phyloP scores from a whole-genome alignment of 176 grass and related monocot species.

The Bonia amplexicaulis region DNA sequence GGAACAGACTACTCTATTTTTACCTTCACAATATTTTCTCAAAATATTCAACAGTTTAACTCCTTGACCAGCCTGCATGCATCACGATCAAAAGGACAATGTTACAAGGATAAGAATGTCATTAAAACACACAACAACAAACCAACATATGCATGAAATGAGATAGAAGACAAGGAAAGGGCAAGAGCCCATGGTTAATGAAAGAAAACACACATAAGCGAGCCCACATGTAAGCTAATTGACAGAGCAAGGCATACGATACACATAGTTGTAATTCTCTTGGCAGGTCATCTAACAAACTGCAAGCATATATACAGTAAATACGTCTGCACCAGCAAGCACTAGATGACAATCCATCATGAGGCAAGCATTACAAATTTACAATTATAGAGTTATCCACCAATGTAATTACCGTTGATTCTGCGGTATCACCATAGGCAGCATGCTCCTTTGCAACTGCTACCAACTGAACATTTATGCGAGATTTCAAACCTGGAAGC shows the following conservation, averaged over 20 bases:
- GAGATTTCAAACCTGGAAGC: slow-evolving; percentile 87
- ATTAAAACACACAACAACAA: slow-evolving; percentile 2
- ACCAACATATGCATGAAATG: neutral
- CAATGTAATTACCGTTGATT: slow-evolving; percentile 58
- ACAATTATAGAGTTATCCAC: neutral
- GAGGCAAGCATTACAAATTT: slow-evolving; percentile 14
- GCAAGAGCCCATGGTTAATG: neutral
- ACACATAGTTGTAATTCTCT: neutral
- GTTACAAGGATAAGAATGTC: neutral
- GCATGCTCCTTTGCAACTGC: slow-evolving; percentile 85
- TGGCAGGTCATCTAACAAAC: slow-evolving; percentile 13
- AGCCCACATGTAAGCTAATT: neutral
- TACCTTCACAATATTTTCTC: slow-evolving; percentile 98
- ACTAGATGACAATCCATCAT: slow-evolving; percentile 4
- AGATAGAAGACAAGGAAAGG: slow-evolving; percentile 13
- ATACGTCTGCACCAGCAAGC: neutral
- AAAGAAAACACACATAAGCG: neutral
- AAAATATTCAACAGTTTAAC: slow-evolving; percentile 86
- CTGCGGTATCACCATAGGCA: slow-evolving; percentile 77
- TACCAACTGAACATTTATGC: slow-evolving; percentile 74
- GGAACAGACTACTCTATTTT: neutral
- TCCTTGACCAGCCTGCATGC: slow-evolving; percentile 67
- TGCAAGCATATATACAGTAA: neutral
- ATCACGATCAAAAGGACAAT: slow-evolving; percentile 1
- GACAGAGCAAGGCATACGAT: neutral